phyloP scores from a whole-genome alignment of 345 rosid species.

The Heritiera littoralis region DNA sequence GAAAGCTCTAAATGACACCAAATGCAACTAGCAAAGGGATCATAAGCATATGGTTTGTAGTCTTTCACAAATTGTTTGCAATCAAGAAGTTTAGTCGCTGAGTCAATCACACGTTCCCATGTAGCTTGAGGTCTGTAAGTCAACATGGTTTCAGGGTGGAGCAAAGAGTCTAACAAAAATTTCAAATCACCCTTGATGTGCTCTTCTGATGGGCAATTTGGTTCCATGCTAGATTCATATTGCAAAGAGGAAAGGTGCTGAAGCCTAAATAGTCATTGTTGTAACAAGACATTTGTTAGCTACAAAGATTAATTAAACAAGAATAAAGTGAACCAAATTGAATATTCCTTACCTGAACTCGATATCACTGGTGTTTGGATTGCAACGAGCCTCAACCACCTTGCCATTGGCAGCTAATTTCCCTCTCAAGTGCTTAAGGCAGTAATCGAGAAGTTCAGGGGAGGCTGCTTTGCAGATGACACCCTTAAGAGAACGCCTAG shows the following conservation, averaged over 20 bases:
- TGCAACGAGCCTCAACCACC: conserved; percentile 41
- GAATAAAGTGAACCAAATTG: neutral
- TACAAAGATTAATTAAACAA: neutral
- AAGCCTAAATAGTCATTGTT: conserved; percentile 41
- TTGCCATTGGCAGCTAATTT: conserved; percentile 33
- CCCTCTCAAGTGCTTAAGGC: conserved; percentile 63
- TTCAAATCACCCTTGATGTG: conserved; percentile 51
- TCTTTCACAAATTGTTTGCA: conserved; percentile 77
- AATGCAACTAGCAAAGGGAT: conserved; percentile 37
- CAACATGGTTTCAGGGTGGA: conserved; percentile 47
- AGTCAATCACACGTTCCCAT: conserved; percentile 39
- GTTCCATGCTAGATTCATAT: conserved; percentile 27
- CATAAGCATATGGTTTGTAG: conserved; percentile 26
- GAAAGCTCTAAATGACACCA: conserved; percentile 57
- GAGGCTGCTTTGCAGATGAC: conserved; percentile 52
- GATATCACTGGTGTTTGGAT: conserved; percentile 41
- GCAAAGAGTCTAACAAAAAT: conserved; percentile 51
- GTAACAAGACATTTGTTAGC: neutral
- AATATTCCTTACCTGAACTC: conserved; percentile 53
- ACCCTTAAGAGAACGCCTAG: conserved; percentile 60
- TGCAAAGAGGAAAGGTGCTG: conserved; percentile 28
- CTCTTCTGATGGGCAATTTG: conserved; percentile 44
- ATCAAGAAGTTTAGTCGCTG: conserved; percentile 63
- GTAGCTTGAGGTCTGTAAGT: conserved; percentile 37
- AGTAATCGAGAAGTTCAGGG: conserved; percentile 61